Base-by-base conservation (phyloP, 2,329 filamentous ascomycete species). In the Microthyrium microscopicum region DNA sequence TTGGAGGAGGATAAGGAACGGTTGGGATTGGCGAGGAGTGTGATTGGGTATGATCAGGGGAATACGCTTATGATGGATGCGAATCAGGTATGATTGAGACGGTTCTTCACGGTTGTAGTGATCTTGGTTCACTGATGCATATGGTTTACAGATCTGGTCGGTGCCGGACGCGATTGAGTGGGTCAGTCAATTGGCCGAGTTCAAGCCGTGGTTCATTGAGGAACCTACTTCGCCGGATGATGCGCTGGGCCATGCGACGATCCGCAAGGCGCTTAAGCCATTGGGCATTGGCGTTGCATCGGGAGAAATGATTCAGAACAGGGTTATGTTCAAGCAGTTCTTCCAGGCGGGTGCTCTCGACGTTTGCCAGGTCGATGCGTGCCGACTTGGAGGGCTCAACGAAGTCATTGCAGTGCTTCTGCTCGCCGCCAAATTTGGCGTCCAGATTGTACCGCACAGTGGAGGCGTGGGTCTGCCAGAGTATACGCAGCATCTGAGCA, bases 231-330 rank as follows among this genome's bases (percentile, higher is more conserved):
- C 75, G 16, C 84, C 84, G 9, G 84, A 92, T 49, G 84, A 93
- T 52, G 74, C 92, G 38, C 73, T 89, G 35, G 84, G 84, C 38
- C 84, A 93, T 66, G 81, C 79, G 50, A 77, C 80, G 3, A 74
- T 92, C 46, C 73, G 80, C 33, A 77, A 87, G 40, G 83, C 83
- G 4, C 72, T 93, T 8, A 67, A 68, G 46, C 73, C 78, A 0
- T 63, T 73, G 49, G 70, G 70, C 37, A 82, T 93, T 46, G 81
- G 81, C 38, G 84, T 92, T 4, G 84, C 84, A 5, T 92, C 84
- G 0, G 84, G 84, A 41, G 84, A 93, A 61, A 91, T 92, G 82
- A 89, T 82, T 61, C 84, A 92, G 62, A 93, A 92, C 63, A 74
- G 84, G 25, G 80, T 92, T 42, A 72, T 92, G 47, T 92, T 92